Conservation (phyloP, 345 rosid species). For the Conringia planisiliqua region DNA sequence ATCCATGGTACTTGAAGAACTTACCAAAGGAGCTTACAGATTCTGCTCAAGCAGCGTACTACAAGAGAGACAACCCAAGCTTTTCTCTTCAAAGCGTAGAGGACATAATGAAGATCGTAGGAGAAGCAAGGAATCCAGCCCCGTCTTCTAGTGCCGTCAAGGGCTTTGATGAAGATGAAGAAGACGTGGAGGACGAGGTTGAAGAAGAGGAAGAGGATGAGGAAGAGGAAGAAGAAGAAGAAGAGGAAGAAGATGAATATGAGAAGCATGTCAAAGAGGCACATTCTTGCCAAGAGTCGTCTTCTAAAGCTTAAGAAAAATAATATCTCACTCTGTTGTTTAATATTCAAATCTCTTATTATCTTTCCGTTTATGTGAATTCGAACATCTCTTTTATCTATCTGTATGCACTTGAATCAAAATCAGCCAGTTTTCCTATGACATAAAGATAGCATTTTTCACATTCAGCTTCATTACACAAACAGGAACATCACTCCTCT, state of each 20-base stretch:
- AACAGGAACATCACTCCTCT: constrained; percentile 6
- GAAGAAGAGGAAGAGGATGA: constrained; percentile 58
- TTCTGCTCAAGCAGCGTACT: constrained; percentile 68
- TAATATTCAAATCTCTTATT: neutral
- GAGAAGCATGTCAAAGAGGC: constrained; percentile 86
- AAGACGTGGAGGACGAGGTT: constrained; percentile 61
- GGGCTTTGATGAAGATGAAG: constrained; percentile 68
- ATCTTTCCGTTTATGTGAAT: constrained; percentile 5
- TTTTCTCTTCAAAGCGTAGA: constrained; percentile 75
- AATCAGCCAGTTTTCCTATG: neutral
- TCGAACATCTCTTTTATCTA: neutral
- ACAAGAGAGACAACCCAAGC: constrained; percentile 69
- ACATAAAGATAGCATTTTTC: neutral
- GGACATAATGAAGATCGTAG: constrained; percentile 88
- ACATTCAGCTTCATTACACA: constrained; percentile 12
- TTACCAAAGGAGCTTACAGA: constrained; percentile 85
- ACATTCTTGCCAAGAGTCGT: constrained; percentile 75
- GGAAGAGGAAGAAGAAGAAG: constrained; percentile 54
- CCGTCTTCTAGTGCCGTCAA: constrained; percentile 47
- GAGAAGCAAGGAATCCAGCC: constrained; percentile 76
- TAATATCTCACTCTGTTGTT: neutral
- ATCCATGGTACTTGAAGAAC: constrained; percentile 95
- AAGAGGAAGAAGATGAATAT: constrained; percentile 61
- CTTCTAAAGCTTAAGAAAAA: constrained; percentile 40
- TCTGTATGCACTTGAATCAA: neutral